These are phyloP conservation scores for Solanum hybrid DNA, from an alignment of 305 asterid species.

Conservation along the genomic window DNA sequence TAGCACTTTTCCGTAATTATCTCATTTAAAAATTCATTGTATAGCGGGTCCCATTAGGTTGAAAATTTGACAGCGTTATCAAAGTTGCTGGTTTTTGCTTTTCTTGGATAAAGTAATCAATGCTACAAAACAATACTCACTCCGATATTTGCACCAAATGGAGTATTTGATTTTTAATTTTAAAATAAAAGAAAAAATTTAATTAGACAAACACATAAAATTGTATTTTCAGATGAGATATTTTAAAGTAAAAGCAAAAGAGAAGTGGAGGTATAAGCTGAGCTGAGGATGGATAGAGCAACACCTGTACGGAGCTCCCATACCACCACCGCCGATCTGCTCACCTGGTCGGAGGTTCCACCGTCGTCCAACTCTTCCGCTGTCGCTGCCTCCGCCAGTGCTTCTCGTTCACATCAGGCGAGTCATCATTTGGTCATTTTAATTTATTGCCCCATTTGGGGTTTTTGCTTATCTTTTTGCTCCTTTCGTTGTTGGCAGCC, in stretches of 20 bases:
- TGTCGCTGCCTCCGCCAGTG: neutral
- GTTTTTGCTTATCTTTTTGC: neutral
- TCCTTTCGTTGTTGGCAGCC: constrained; percentile 25
- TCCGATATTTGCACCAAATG: neutral
- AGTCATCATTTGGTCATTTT: neutral
- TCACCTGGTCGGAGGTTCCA: neutral
- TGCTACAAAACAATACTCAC: neutral
- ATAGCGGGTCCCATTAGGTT: neutral
- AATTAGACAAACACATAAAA: neutral
- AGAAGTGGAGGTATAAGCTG: neutral
- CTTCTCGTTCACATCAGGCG: constrained; percentile 36
- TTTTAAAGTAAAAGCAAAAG: neutral
- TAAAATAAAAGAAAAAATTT: neutral
- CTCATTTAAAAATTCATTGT: neutral
- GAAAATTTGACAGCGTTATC: neutral
- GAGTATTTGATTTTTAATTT: neutral
- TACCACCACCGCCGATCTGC: constrained; percentile 35
- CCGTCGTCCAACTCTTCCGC: constrained; percentile 16
- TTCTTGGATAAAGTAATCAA: neutral
- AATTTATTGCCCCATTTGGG: neutral
- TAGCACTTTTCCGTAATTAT: neutral
- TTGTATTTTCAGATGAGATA: neutral
- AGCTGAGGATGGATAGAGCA: constrained; percentile 28
- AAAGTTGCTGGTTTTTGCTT: neutral
- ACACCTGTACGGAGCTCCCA: constrained; percentile 46